Evolutionary conservation across 352 stramenopile species (phyloP), one percentile per base, ranked within the genome.

Genomic region (Phytophthora rubi): DNA sequence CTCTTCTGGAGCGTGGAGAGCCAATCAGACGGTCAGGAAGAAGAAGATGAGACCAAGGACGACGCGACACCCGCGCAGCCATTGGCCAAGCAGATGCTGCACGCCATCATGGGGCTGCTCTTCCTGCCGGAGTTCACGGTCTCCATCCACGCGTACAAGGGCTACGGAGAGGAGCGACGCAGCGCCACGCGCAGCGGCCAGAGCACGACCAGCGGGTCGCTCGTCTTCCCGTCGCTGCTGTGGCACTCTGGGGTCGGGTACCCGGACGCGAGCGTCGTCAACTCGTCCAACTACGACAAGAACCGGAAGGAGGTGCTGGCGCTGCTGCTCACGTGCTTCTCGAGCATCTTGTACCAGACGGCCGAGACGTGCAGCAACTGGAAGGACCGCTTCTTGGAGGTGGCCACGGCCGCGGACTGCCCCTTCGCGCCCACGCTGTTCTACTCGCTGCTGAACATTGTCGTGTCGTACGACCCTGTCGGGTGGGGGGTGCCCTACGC

Each of bases 261-360:
- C 54, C 89, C 89, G 2, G 89, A 96, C 58, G 85, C 86, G 0
- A 91, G 83, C 48, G 78, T 93, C 8, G 75, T 83, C 8, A 86
- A 91, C 53, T 85, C 89, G 53, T 80, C 77, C 16, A 79, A 73
- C 32, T 95, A 92, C 55, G 96, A 99, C 72, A 96, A 95, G 75
- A 98, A 99, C 83, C 91, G 97, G 47, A 93, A 97, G 66, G 97
- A 99, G 83, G 92, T 99, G 15, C 75, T 99, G 23, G 94, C 97
- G 58, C 77, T 99, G 4, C 74, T 99, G 28, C 76, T 99, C 2
- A 97, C 96, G 23, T 90, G 85, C 52, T 98, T 98, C 64, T 99
- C 92, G n/a, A 93, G 98, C 75, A 98, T 98, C 60, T 81, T 99
- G 62, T 99, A 98, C 80, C 90, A 96, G 58, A 95, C 91, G 3